Evolutionary conservation across 2,329 filamentous ascomycete species (phyloP), one percentile per base, ranked within the genome.

Genomic region (Xylariaceae sp.): DNA sequence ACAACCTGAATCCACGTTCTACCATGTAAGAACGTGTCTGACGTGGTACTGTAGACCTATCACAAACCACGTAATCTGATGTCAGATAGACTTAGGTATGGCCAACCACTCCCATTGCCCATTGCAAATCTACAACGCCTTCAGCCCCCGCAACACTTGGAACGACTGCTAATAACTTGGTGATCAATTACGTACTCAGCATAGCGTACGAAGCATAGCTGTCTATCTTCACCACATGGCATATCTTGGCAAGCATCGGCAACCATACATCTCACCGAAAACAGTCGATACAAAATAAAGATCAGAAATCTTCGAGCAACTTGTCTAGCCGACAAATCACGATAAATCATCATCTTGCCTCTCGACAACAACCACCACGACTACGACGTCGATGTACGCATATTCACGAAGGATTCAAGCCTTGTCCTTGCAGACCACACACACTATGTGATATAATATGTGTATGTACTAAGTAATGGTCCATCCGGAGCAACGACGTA

Each of bases 371-470:
- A 26, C 47, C 54, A 60, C 60, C 52, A 53, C 48, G 50, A 52
- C 40, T 54, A 44, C 50, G 18, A 60, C 60, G 32, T 37, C 6
- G 32, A 46, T 49, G 44, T 48, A n/a, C n/a, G n/a, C n/a, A n/a
- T n/a, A 49, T 48, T 50, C 40, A 10, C 41, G 57, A 62, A 58
- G 60, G 60, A 62, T 62, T 49, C 45, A 41, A 50, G 57, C 55
- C 52, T 61, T 56, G 56, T 48, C 23, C 32, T 50, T 48, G 54
- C 50, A 54, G 44, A 50, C 43, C 29, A 54, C 41, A 37, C 23
- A 26, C 9, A 9, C 4, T 26, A 26, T 9, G 23, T 9, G n/a
- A n/a, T n/a, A n/a, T n/a, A n/a, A n/a, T n/a, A n/a, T 29, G 5
- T 29, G 26, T 29, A 29, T 10, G 26, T 29, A 29, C 6, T 29